phyloP scores from a whole-genome alignment of 1,284 basidiomycete species.

The Taiwanofungus camphoratus region DNA sequence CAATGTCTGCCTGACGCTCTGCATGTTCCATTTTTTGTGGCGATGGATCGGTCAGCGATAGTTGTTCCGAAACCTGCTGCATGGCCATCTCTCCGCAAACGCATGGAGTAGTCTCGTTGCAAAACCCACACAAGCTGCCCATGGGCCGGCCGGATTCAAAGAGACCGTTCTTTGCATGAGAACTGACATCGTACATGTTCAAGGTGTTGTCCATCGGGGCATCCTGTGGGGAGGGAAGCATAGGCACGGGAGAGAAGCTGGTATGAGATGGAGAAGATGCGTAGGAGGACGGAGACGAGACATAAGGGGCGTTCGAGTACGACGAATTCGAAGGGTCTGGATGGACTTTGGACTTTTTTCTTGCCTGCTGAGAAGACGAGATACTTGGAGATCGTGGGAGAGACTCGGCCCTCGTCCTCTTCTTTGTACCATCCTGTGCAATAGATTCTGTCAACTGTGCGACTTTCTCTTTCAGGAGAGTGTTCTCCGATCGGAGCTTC shows the following conservation, averaged over 20 bases:
- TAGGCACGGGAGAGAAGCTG: constrained; percentile 39
- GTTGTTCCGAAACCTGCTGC: constrained; percentile 33
- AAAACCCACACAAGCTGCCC: constrained; percentile 64
- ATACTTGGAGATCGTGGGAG: constrained; percentile 25
- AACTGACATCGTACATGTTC: constrained; percentile 30
- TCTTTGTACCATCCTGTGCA: constrained; percentile 37
- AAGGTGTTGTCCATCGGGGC: constrained; percentile 24
- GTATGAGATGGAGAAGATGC: constrained; percentile 49
- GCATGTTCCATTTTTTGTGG: constrained; percentile 33
- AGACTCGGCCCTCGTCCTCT: constrained; percentile 51
- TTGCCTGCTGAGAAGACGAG: constrained; percentile 28
- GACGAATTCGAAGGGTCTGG: constrained; percentile 26
- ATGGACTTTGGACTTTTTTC: constrained; percentile 41
- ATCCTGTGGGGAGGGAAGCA: constrained; percentile 28
- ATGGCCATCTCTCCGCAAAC: constrained; percentile 64
- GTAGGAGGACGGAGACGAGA: constrained; percentile 35
- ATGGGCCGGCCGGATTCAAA: constrained; percentile 30
- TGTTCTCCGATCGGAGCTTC: constrained; percentile 59
- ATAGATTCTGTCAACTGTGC: constrained; percentile 42
- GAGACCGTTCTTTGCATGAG: constrained; percentile 24
- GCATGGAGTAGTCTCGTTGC: constrained; percentile 63
- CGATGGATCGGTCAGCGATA: constrained; percentile 13
- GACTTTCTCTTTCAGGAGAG: constrained; percentile 54
- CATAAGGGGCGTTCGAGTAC: constrained; percentile 14
- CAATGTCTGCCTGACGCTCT: constrained; percentile 15